phyloP scores from a whole-genome alignment of 495 filamentous ascomycete species.

The Penicillium desertorum region DNA sequence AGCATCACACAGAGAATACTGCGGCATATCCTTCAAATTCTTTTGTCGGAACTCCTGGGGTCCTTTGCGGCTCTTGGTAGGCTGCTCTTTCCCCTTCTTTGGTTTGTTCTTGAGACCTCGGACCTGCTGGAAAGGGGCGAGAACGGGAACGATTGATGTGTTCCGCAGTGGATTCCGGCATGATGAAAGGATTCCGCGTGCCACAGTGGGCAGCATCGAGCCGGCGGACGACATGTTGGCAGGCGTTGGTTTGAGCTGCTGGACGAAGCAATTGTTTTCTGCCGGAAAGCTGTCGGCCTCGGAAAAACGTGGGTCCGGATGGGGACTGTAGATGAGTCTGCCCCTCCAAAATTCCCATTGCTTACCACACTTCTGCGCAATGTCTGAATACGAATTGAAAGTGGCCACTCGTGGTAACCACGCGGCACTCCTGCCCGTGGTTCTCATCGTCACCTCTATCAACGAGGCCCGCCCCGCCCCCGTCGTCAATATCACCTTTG shows the following conservation, averaged over 20 bases:
- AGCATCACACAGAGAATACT: conserved; percentile 83
- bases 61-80: conserved; percentile 64
- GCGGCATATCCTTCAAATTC: conserved; percentile 60
- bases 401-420: conserved; percentile 65
- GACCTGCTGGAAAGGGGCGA: conserved; percentile 39
- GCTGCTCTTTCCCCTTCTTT: conserved; percentile 48
- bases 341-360: conserved; percentile 25
- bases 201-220: conserved; percentile 40
- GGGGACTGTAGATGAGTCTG: conserved; percentile 21
- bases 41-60: conserved; percentile 60
- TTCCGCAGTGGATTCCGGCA: conserved; percentile 36
- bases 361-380: conserved; percentile 20
- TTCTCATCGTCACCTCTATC: conserved; percentile 51
- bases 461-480: conserved; percentile 47
- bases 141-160: conserved; percentile 35
- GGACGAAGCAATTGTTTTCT: conserved; percentile 39
- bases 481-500: conserved; percentile 47
- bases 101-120: conserved; percentile 40
- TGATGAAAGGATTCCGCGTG: conserved; percentile 41
- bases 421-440: conserved; percentile 47
- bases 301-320: conserved; percentile 39
- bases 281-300: conserved; percentile 34
- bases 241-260: conserved; percentile 16
- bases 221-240: conserved; percentile 43
- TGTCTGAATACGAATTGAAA: conserved; percentile 46